A percentile compares a stretch with the other conserved stretches of the same genome.
phyloP scores from a whole-genome alignment of 345 rosid genomes.

The Cochlearia excelsa region DNA sequence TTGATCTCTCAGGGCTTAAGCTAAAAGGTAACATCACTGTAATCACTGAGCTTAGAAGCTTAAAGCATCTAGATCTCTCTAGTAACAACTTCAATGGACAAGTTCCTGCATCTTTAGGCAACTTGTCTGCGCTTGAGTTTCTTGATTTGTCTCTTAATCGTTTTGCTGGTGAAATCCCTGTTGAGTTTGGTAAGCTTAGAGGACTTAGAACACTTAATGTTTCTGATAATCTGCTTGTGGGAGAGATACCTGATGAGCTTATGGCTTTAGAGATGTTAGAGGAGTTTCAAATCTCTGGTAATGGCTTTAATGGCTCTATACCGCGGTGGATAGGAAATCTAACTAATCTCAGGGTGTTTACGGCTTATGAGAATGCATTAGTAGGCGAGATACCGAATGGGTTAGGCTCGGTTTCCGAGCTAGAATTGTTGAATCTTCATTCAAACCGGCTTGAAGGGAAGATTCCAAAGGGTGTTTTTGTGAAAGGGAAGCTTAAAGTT shows the following conservation, averaged over 20 bases:
- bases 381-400: slow-evolving; percentile 63
- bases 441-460: slow-evolving; percentile 78
- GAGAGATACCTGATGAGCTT: slow-evolving; percentile 63
- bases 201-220: slow-evolving; percentile 57
- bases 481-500: slow-evolving; percentile 71
- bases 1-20: slow-evolving; percentile 71
- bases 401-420: slow-evolving; percentile 63
- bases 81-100: slow-evolving; percentile 65
- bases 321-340: slow-evolving; percentile 73
- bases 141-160: slow-evolving; percentile 76
- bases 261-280: slow-evolving; percentile 53
- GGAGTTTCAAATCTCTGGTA: slow-evolving; percentile 69
- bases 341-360: slow-evolving; percentile 52
- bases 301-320: slow-evolving; percentile 65
- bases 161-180: slow-evolving; percentile 64
- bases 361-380: slow-evolving; percentile 63
- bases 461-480: slow-evolving; percentile 71
- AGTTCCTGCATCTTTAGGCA: slow-evolving; percentile 63
- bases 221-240: slow-evolving; percentile 63
- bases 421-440: slow-evolving; percentile 80
- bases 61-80: slow-evolving; percentile 64
- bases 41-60: slow-evolving; percentile 63
- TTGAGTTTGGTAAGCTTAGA: slow-evolving; percentile 54
- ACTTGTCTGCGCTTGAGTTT: slow-evolving; percentile 60
- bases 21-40: slow-evolving; percentile 73